phyloP scores from a whole-genome alignment of 2,329 filamentous ascomycete species.

The Fragosphaeria purpurea region DNA sequence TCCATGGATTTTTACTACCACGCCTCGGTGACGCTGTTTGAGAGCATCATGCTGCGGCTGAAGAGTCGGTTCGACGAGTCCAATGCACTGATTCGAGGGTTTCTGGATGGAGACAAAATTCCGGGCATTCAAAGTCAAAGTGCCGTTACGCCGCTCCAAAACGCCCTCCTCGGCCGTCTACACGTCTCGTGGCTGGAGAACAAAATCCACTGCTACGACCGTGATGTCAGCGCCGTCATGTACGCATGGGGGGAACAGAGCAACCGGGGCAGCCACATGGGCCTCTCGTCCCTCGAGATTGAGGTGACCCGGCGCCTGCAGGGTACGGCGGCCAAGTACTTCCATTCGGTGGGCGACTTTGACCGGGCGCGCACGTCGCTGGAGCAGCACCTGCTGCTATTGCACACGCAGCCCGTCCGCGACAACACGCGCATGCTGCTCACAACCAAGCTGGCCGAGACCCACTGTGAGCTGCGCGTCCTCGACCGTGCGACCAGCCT shows the following conservation, averaged over 20 bases:
- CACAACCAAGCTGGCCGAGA: constrained; percentile 19
- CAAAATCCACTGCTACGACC: constrained; percentile 23
- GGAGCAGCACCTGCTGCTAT: constrained; percentile 21
- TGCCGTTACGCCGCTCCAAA: constrained; percentile 15
- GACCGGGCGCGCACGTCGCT: constrained; percentile 18
- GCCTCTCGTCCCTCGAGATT: constrained; percentile 21
- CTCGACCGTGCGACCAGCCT: constrained; percentile 14
- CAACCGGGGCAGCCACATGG: constrained; percentile 14
- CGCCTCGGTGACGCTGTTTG: constrained; percentile 21
- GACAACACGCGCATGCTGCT: constrained; percentile 18
- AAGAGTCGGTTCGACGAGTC: constrained; percentile 19
- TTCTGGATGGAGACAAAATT: constrained; percentile 10
- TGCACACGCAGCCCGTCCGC: constrained; percentile 17
- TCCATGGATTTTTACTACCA: constrained; percentile 24
- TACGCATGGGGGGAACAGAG: constrained; percentile 17
- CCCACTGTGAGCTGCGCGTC: constrained; percentile 21
- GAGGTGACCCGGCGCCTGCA: constrained; percentile 25
- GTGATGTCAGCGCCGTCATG: constrained; percentile 19
- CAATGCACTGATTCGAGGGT: constrained; percentile 17
- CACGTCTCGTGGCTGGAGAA: constrained; percentile 26
- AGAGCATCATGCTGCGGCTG: constrained; percentile 21
- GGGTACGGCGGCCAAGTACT: constrained; percentile 22
- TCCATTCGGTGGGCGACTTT: constrained; percentile 25
- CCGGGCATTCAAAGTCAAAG: too few relatives aligned
- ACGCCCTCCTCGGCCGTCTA: constrained; percentile 21